Evolutionary conservation across 2,329 filamentous ascomycete genomes (phyloP).

Genomic region (Talaromyces sp.): DNA sequence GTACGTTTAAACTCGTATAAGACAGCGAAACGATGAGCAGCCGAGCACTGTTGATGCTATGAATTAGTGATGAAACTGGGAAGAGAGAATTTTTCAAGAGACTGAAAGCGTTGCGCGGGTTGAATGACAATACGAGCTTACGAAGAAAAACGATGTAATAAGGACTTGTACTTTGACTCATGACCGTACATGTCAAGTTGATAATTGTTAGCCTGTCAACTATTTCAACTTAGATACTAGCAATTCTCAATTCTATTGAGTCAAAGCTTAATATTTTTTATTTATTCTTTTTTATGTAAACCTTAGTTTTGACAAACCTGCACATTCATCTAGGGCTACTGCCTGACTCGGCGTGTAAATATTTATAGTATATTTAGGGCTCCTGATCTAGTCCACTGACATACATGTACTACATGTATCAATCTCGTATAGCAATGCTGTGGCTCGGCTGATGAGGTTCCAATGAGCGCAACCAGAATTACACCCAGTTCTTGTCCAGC

Average conservation of each 20-base stretch:
- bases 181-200: neutral
- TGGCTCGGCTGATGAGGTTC: too few relatives aligned
- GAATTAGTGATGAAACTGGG: too few relatives aligned
- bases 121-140: neutral
- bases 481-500: neutral
- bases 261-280: neutral
- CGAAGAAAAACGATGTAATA: neutral
- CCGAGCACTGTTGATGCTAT: neutral
- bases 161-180: neutral
- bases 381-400: neutral
- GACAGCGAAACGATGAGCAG: neutral
- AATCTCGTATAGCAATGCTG: too few relatives aligned
- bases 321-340: neutral
- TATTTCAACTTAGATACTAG: neutral
- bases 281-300: neutral
- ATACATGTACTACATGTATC: too few relatives aligned
- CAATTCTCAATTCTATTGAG: neutral
- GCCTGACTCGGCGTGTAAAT: neutral
- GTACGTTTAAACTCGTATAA: slow-evolving; percentile 19
- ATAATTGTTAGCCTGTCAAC: neutral
- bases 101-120: neutral
- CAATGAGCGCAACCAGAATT: neutral
- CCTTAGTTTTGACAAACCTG: neutral
- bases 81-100: neutral
- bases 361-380: neutral